Conservation (phyloP, 1,139 yeast genomes). For the Yamadazyma membranifaciens region DNA sequence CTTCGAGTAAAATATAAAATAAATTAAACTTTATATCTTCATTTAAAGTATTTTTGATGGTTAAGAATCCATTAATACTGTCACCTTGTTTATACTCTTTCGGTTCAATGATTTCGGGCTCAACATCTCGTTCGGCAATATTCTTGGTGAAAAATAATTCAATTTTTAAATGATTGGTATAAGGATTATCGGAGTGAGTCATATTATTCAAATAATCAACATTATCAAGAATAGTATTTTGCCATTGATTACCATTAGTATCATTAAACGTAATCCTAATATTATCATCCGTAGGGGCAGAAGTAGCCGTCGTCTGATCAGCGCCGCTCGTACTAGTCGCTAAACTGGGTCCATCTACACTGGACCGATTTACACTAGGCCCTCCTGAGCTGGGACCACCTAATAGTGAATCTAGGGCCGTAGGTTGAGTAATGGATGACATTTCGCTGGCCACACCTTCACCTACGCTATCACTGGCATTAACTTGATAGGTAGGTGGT, state of each 20-base stretch:
- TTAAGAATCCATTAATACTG: constrained; percentile 36
- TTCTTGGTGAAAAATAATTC: constrained; percentile 35
- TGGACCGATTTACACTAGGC: too few relatives aligned
- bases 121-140: constrained; percentile 28
- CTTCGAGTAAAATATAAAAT: constrained; percentile 45
- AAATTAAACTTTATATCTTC: constrained; percentile 36
- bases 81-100: constrained; percentile 45
- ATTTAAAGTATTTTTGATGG: constrained; percentile 26
- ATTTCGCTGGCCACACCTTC: neutral
- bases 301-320: neutral
- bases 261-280: constrained; percentile 25
- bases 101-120: constrained; percentile 33
- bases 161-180: constrained; percentile 28
- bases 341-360: too few relatives aligned
- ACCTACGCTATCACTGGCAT: neutral
- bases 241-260: constrained; percentile 27
- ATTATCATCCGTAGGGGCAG: neutral
- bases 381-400: neutral
- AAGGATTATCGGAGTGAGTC: constrained; percentile 26
- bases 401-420: neutral
- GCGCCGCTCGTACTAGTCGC: too few relatives aligned
- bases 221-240: constrained; percentile 39
- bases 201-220: constrained; percentile 34
- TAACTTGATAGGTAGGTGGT: constrained; percentile 16
- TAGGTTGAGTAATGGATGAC: neutral